These are phyloP conservation scores for Pilobolus umbonatus DNA, from an alignment of 192 early-diverging fungal species.

Conservation along the genomic window DNA sequence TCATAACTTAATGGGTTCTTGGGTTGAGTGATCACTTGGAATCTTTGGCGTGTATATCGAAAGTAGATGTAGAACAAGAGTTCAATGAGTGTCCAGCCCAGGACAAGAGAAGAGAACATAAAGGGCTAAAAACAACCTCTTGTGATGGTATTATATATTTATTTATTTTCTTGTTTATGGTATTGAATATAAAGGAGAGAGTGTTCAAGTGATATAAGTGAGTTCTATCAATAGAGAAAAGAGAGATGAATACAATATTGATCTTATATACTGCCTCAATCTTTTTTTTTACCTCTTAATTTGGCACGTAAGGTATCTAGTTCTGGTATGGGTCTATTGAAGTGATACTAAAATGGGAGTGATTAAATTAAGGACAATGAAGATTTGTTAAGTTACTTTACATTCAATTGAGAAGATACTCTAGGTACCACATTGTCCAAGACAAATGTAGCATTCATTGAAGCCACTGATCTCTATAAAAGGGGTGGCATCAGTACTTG, in stretches of 20 bases:
- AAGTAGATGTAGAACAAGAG: slow-evolving; percentile 29
- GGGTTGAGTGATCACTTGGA: slow-evolving; percentile 17
- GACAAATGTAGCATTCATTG: slow-evolving; percentile 48
- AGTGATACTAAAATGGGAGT: slow-evolving; percentile 44
- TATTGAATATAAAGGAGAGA: too few species aligned
- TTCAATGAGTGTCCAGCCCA: slow-evolving; percentile 8
- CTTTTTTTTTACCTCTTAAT: slow-evolving; percentile 51
- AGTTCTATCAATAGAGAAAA: slow-evolving; percentile 7
- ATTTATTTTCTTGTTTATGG: slow-evolving; percentile 2
- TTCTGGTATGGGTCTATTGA: slow-evolving; percentile 79
- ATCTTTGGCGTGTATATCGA: slow-evolving; percentile 10
- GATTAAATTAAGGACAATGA: background rate
- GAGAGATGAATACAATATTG: too few species aligned
- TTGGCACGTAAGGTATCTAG: slow-evolving; percentile 55
- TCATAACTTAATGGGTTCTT: slow-evolving; percentile 2
- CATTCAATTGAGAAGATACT: slow-evolving; percentile 52
- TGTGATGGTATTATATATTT: background rate
- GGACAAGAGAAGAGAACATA: background rate
- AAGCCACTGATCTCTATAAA: slow-evolving; percentile 35
- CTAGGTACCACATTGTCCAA: slow-evolving; percentile 57
- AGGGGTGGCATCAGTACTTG: background rate
- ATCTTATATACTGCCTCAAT: too few species aligned
- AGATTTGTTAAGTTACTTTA: slow-evolving; percentile 12
- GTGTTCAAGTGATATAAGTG: slow-evolving; percentile 7
- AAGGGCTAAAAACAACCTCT: background rate